Evolutionary conservation across 345 rosid genomes (phyloP), one percentile per base, ranked within the genome.

Genomic region (Aegle marmelos): DNA sequence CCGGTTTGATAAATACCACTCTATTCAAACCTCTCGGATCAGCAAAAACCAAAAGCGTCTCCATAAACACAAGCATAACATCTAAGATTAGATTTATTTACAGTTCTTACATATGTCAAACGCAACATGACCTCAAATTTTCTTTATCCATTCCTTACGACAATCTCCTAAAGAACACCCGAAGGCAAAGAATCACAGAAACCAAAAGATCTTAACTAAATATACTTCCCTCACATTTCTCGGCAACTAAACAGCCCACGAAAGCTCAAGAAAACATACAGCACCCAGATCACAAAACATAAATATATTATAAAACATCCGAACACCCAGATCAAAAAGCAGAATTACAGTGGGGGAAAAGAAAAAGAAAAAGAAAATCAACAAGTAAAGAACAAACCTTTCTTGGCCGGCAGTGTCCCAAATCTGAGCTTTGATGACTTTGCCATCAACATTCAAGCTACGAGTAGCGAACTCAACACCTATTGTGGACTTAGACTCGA

Each of bases 351-450:
- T 30, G 37, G 21, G 62, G 54, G 39, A 14, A 2, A 5, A 34
- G 5, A 6, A 9, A 9, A 8, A 8, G 13, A 9, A 11, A 11
- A 45, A 13, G 50, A 45, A 45, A 45, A 45, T 45, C 50, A 45
- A 16, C 7, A 11, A 17, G 31, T 3, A 76, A 73, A 83, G 25
- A 54, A 33, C 76, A 37, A 41, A 91, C 97, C 98, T 94, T 73
- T 94, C 98, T 81, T 94, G 97, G 65, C 98, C 98, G 84, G 98
- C 98, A 65, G 98, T 94, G 78, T 94, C 98, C 98, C 98, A 94
- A 92, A 94, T 94, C 97, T 94, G 98, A 80, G 98, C 95, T 81
- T 94, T 94, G 85, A 94, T 90, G 79, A 94, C 88, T 81, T 94
- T 94, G 27, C 87, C 88, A 83, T 94, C 93, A 45, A 94, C 94